phyloP scores from a whole-genome alignment of 2,329 filamentous ascomycete species.

The Cytospora piceicola region DNA sequence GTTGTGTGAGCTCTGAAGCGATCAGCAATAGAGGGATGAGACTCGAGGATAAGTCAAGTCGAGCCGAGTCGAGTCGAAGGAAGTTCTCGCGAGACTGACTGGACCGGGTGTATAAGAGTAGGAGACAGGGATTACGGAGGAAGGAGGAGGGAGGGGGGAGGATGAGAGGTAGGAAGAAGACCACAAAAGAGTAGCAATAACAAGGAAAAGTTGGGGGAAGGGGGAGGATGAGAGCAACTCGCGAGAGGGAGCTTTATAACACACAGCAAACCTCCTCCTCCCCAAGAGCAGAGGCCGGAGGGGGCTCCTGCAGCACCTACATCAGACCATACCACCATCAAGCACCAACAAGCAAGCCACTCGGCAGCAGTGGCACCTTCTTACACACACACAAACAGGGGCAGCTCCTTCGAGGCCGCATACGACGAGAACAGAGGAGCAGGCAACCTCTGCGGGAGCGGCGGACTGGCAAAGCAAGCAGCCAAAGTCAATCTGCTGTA shows the following conservation, averaged over 20 bases:
- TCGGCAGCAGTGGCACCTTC: neutral
- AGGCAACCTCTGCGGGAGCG: neutral
- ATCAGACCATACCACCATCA: neutral
- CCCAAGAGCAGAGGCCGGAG: too few species aligned
- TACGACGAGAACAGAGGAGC: constrained; percentile 2
- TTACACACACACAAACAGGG: neutral
- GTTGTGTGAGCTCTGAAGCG: neutral
- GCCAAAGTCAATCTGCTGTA: neutral
- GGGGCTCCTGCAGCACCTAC: neutral
- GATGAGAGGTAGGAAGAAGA: neutral
- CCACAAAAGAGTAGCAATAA: neutral
- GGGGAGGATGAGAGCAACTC: neutral
- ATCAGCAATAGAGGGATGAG: neutral
- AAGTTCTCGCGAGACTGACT: neutral
- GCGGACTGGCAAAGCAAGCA: neutral
- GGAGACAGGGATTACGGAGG: neutral
- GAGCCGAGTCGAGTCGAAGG: neutral
- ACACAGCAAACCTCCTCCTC: neutral
- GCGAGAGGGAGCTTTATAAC: neutral
- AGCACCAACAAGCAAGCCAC: neutral
- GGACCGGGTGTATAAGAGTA: neutral
- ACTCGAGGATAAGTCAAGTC: neutral
- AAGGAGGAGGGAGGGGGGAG: neutral
- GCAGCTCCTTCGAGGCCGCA: neutral
- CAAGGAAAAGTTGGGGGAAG: neutral